Evolutionary conservation across 2,329 filamentous ascomycete genomes (phyloP).

Genomic region (Huntiella bhutanensis): DNA sequence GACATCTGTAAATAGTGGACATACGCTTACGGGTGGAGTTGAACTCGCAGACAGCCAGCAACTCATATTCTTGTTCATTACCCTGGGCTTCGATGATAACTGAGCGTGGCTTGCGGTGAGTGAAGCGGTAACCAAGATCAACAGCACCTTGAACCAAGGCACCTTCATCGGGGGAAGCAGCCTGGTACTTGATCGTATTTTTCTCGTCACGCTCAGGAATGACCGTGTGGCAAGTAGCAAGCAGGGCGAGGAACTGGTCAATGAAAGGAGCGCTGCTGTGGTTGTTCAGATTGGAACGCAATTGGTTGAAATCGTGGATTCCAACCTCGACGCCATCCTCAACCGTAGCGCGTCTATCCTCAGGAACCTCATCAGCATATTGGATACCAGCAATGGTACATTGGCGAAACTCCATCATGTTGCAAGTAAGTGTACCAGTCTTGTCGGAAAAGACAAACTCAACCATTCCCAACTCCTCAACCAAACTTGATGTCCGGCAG

Average conservation of each 20-base stretch:
- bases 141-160: constrained; percentile 89
- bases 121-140: constrained; percentile 70
- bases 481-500: constrained; percentile 85
- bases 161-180: constrained; percentile 89
- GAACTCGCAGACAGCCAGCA: constrained; percentile 95
- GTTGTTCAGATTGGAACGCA: constrained; percentile 47
- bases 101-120: constrained; percentile 70
- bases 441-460: constrained; percentile 99
- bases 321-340: constrained; percentile 64
- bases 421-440: constrained; percentile 88
- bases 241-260: constrained; percentile 68
- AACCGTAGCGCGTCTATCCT: constrained; percentile 67
- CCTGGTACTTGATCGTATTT: constrained; percentile 88
- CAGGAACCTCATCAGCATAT: constrained; percentile 79
- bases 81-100: constrained; percentile 69
- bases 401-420: constrained; percentile 97
- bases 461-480: constrained; percentile 94
- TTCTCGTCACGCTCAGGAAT: constrained; percentile 78
- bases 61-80: constrained; percentile 61
- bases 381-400: constrained; percentile 84
- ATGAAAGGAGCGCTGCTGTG: constrained; percentile 33
- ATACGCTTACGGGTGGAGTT: constrained; percentile 83
- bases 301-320: constrained; percentile 65
- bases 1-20: constrained; percentile 93
- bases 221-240: constrained; percentile 88